Evolutionary conservation across 2,329 filamentous ascomycete genomes (phyloP).

Genomic region (Apiospora aurea): DNA sequence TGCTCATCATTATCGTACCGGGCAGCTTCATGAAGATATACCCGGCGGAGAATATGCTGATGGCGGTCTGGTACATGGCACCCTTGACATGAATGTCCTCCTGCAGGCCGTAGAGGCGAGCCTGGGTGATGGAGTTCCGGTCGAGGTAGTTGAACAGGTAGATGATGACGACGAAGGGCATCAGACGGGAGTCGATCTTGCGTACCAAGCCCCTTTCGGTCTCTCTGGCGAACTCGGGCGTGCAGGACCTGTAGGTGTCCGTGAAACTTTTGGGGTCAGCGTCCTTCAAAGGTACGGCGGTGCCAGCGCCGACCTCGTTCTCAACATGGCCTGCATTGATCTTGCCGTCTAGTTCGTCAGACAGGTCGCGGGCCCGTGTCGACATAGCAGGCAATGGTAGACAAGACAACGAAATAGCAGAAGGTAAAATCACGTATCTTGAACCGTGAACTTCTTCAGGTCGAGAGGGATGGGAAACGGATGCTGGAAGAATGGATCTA

Average conservation of each 20-base stretch:
- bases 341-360: neutral
- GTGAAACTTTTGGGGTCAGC: neutral
- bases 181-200: slow-evolving; percentile 23
- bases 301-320: neutral
- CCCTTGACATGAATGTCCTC: slow-evolving; percentile 3
- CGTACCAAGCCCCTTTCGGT: slow-evolving; percentile 24
- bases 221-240: neutral
- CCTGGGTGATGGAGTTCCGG: slow-evolving; percentile 10
- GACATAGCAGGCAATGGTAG: neutral
- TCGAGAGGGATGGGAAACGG: neutral
- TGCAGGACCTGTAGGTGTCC: neutral
- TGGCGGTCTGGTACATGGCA: neutral
- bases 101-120: neutral
- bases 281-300: neutral
- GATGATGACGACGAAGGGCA: slow-evolving; percentile 22
- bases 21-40: slow-evolving; percentile 16
- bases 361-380: neutral
- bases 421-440: neutral
- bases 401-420: too few species aligned
- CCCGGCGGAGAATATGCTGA: slow-evolving; percentile 15
- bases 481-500: neutral
- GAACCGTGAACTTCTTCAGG: neutral
- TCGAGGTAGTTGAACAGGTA: slow-evolving; percentile 23
- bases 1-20: slow-evolving; percentile 6
- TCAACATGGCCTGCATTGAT: slow-evolving; percentile 4